phyloP scores from a whole-genome alignment of 2,329 filamentous ascomycete genomes.

The Talaromyces sp. region DNA sequence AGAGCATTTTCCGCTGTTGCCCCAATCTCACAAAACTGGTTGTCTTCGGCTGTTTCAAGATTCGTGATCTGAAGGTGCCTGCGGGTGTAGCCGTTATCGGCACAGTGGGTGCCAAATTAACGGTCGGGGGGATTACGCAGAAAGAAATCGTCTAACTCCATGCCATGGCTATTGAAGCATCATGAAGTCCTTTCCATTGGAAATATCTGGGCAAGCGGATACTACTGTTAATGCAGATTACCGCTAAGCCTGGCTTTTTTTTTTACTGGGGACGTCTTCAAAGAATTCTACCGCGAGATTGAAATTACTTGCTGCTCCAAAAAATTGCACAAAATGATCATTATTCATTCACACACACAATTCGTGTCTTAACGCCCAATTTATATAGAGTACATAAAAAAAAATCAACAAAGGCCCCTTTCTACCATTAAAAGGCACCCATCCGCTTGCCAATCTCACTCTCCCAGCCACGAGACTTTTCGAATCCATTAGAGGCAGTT shows the following conservation, averaged over 20 bases:
- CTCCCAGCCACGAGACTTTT: constrained; percentile 75
- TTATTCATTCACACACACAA: background rate
- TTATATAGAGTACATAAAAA: constrained; percentile 3
- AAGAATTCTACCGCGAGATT: too few relatives aligned
- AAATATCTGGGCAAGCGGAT: too few relatives aligned
- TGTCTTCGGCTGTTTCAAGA: constrained; percentile 65
- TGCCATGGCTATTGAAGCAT: too few relatives aligned
- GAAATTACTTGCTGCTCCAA: too few relatives aligned
- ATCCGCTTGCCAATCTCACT: constrained; percentile 85
- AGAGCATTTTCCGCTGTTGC: constrained; percentile 50
- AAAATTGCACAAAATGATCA: background rate
- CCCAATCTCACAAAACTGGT: constrained; percentile 57
- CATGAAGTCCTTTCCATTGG: too few relatives aligned
- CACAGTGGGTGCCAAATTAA: constrained; percentile 23
- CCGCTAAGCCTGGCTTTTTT: too few relatives aligned
- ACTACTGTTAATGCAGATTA: too few relatives aligned
- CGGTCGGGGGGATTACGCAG: constrained; percentile 2
- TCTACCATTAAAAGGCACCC: constrained; percentile 39
- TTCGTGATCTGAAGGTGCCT: constrained; percentile 60
- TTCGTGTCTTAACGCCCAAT: constrained; percentile 4
- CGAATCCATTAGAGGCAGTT: constrained; percentile 74
- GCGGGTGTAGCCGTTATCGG: constrained; percentile 63
- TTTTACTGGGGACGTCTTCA: too few relatives aligned
- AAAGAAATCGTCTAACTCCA: constrained; percentile 13
- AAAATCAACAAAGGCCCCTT: background rate